Evolutionary conservation across 2,329 filamentous ascomycete species (phyloP).

Genomic region (Paracoccidioides lutzii): DNA sequence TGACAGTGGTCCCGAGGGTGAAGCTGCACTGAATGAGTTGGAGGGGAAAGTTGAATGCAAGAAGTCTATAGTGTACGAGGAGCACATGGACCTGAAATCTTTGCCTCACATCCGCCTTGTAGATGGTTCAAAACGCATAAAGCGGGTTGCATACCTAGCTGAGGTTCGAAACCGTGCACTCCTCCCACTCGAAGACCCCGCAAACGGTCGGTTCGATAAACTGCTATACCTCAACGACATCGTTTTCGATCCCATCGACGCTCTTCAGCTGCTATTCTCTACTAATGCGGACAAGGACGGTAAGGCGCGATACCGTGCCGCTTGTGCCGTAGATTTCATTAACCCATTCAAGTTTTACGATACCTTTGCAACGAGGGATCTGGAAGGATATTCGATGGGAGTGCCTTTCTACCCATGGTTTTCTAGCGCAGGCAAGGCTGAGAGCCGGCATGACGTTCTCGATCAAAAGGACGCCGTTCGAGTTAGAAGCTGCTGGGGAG

Average conservation of each 20-base stretch:
- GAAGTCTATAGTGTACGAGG: slow-evolving; percentile 46
- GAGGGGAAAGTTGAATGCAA: slow-evolving; percentile 38
- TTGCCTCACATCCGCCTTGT: slow-evolving; percentile 50
- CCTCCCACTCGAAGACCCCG: slow-evolving; percentile 43
- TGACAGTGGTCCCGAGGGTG: slow-evolving; percentile 47
- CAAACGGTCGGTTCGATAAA: slow-evolving; percentile 39
- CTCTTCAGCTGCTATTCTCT: slow-evolving; percentile 48
- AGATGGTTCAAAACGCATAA: slow-evolving; percentile 49
- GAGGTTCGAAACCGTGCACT: slow-evolving; percentile 60
- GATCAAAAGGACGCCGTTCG: slow-evolving; percentile 47
- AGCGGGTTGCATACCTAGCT: slow-evolving; percentile 61
- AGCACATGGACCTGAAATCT: slow-evolving; percentile 43
- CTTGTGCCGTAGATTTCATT: slow-evolving; percentile 64
- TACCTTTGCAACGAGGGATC: slow-evolving; percentile 59
- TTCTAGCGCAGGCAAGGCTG: slow-evolving; percentile 36
- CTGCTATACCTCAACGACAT: slow-evolving; percentile 56
- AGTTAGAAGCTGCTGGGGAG: slow-evolving; percentile 64
- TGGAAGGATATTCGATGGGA: slow-evolving; percentile 55
- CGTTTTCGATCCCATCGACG: slow-evolving; percentile 46
- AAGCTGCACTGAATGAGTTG: slow-evolving; percentile 42
- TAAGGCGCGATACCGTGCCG: slow-evolving; percentile 49
- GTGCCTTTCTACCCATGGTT: slow-evolving; percentile 66
- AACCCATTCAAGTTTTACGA: slow-evolving; percentile 66
- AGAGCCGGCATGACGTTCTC: slow-evolving; percentile 51
- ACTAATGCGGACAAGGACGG: slow-evolving; percentile 44